Conservation (phyloP, 2,329 filamentous ascomycete species). For the Fusarium zealandicum region DNA sequence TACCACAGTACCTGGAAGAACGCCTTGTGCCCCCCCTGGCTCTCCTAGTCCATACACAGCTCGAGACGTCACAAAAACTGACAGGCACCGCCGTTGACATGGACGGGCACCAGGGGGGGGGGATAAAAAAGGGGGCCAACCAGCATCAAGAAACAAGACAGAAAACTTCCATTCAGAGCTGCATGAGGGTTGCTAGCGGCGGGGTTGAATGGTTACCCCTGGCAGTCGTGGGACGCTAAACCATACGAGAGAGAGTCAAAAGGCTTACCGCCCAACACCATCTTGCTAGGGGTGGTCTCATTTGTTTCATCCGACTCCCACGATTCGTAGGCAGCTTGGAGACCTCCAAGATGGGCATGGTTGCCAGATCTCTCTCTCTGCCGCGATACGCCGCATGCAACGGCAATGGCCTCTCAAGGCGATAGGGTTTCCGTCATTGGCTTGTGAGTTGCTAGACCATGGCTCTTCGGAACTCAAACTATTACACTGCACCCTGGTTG, state of each 20-base stretch:
- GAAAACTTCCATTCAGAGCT: constrained; percentile 23
- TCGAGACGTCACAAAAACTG: constrained; percentile 26
- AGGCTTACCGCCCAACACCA: constrained; percentile 20
- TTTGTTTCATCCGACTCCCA: constrained; percentile 31
- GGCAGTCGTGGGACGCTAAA: constrained; percentile 17
- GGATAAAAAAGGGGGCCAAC: constrained; percentile 34
- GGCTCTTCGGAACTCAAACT: too few species aligned
- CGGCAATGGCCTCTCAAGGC: not conserved
- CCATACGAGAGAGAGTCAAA: constrained; percentile 3
- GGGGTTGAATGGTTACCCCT: constrained; percentile 20
- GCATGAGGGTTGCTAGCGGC: constrained; percentile 21
- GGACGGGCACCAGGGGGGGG: too few species aligned
- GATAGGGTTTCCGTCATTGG: not conserved
- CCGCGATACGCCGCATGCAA: not conserved
- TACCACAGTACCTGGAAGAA: not conserved
- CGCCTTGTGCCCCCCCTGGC: constrained; percentile 10
- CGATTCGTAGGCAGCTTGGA: not conserved
- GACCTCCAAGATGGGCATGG: constrained; percentile 1
- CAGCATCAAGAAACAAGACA: constrained; percentile 5
- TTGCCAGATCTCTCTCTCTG: constrained; percentile 15
- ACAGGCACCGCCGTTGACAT: constrained; percentile 23
- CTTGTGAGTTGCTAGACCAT: too few species aligned
- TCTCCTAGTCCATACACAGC: too few species aligned
- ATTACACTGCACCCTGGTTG: too few species aligned
- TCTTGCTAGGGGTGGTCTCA: constrained; percentile 6